Evolutionary conservation across 2,329 filamentous ascomycete species (phyloP).

Genomic region (Elsinoe ampelina): DNA sequence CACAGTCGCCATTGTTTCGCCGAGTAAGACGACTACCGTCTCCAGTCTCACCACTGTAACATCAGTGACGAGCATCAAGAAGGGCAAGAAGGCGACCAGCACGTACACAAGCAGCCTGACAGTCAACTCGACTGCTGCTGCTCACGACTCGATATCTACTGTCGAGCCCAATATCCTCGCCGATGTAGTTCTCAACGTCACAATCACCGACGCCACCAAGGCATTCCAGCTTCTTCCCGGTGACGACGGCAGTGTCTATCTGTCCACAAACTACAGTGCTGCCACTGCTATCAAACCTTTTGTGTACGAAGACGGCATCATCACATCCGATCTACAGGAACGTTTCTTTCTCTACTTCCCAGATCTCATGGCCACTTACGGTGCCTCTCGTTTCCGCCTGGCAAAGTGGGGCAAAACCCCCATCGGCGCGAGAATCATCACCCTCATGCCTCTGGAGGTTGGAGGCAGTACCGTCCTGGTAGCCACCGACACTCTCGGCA

Average conservation of each 20-base stretch:
- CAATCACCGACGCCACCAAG: slow-evolving; percentile 13
- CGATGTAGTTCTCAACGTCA: slow-evolving; percentile 2
- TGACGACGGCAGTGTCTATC: not conserved
- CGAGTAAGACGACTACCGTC: not conserved
- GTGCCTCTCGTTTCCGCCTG: slow-evolving; percentile 17
- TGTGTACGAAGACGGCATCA: not conserved
- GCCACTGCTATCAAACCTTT: not conserved
- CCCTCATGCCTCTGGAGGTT: slow-evolving; percentile 11
- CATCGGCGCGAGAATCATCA: slow-evolving; percentile 14
- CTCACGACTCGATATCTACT: not conserved
- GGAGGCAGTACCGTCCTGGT: slow-evolving; percentile 9
- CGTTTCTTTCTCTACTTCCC: slow-evolving; percentile 16
- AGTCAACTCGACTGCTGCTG: not conserved
- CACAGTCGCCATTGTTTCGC: not conserved
- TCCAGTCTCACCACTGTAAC: not conserved
- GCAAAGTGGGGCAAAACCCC: slow-evolving; percentile 16
- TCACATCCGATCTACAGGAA: not conserved
- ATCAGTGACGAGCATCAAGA: not conserved
- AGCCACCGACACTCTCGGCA: slow-evolving; percentile 13
- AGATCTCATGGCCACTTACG: slow-evolving; percentile 11
- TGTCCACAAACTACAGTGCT: slow-evolving; percentile 5
- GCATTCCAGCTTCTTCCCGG: not conserved
- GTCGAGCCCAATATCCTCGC: not conserved
- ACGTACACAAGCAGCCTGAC: not conserved
- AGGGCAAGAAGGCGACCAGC: not conserved